These are phyloP conservation scores for Sclerospora graminicola DNA, from an alignment of 352 stramenopile species.

Conservation along the genomic window DNA sequence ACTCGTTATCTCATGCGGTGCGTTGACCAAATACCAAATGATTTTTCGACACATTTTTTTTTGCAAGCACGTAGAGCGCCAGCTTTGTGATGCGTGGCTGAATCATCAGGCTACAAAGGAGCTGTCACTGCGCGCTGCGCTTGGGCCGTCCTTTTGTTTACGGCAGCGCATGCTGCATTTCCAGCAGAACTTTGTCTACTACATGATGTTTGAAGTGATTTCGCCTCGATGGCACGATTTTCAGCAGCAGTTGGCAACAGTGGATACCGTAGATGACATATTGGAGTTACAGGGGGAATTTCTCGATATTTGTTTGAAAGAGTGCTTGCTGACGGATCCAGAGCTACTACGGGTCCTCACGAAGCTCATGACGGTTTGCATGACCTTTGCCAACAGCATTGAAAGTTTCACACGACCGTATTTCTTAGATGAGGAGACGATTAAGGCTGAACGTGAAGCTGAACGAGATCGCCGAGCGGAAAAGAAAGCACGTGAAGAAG, in stretches of 20 bases:
- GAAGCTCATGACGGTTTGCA: slow-evolving; percentile 95
- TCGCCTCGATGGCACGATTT: slow-evolving; percentile 89
- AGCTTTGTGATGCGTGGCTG: slow-evolving; percentile 92
- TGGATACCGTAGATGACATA: slow-evolving; percentile 91
- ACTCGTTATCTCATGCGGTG: slow-evolving; percentile 92
- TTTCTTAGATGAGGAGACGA: slow-evolving; percentile 78
- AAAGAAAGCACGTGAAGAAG: slow-evolving; percentile 67
- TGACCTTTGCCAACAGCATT: slow-evolving; percentile 92
- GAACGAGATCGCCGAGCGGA: slow-evolving; percentile 71
- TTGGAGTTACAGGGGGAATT: slow-evolving; percentile 92
- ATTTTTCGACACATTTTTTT: slow-evolving; percentile 99
- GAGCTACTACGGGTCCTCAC: slow-evolving; percentile 90
- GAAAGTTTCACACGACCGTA: slow-evolving; percentile 83
- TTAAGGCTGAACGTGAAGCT: slow-evolving; percentile 69
- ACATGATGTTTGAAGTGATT: slow-evolving; percentile 97
- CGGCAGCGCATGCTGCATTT: slow-evolving; percentile 99
- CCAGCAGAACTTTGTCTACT: slow-evolving; percentile 98
- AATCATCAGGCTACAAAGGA: slow-evolving; percentile 93
- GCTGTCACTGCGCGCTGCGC: slow-evolving; percentile 71
- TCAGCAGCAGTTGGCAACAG: slow-evolving; percentile 64
- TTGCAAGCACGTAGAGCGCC: slow-evolving; percentile 96
- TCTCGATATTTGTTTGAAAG: slow-evolving; percentile 92
- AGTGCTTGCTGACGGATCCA: slow-evolving; percentile 95
- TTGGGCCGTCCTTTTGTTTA: slow-evolving; percentile 91
- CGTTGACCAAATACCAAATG: slow-evolving; percentile 97